These are phyloP conservation scores for Leersia perrieri DNA, from an alignment of 176 grass and related monocot species.

Conservation along the genomic window DNA sequence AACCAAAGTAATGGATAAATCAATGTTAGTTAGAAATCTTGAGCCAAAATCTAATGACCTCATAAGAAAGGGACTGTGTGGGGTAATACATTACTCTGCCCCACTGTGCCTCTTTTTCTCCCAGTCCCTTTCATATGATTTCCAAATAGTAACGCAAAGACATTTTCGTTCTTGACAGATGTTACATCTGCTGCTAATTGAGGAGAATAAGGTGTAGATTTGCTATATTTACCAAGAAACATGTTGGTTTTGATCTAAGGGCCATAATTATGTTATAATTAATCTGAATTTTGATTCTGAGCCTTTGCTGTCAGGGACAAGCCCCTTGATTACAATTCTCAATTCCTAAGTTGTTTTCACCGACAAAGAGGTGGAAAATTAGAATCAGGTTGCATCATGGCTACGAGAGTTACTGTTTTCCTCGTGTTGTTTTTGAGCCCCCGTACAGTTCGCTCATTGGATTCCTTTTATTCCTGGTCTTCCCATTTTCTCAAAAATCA, in stretches of 20 bases:
- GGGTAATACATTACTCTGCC: conserved; percentile 15
- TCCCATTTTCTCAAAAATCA: not conserved
- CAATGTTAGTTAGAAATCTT: conserved; percentile 48
- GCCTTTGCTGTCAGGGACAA: not conserved
- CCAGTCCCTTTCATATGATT: conserved; percentile 2
- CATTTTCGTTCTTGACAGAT: not conserved
- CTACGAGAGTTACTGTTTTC: not conserved
- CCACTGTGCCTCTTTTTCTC: not conserved
- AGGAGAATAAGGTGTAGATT: not conserved
- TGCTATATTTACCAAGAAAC: not conserved
- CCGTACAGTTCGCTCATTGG: not conserved
- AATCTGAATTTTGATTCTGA: not conserved
- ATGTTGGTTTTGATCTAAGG: not conserved
- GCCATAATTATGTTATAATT: not conserved
- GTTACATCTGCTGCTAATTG: not conserved
- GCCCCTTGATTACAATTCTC: not conserved
- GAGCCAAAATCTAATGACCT: conserved; percentile 44
- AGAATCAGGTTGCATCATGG: conserved; percentile 3
- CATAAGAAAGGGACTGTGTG: conserved; percentile 31
- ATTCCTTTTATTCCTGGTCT: not conserved
- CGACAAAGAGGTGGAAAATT: conserved; percentile 21
- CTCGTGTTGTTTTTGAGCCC: not conserved
- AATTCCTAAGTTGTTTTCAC: conserved; percentile 33
- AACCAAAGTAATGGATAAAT: conserved; percentile 41
- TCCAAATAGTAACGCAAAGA: not conserved